phyloP scores from a whole-genome alignment of 495 filamentous ascomycete species.

The Chaetomidium leptoderma region DNA sequence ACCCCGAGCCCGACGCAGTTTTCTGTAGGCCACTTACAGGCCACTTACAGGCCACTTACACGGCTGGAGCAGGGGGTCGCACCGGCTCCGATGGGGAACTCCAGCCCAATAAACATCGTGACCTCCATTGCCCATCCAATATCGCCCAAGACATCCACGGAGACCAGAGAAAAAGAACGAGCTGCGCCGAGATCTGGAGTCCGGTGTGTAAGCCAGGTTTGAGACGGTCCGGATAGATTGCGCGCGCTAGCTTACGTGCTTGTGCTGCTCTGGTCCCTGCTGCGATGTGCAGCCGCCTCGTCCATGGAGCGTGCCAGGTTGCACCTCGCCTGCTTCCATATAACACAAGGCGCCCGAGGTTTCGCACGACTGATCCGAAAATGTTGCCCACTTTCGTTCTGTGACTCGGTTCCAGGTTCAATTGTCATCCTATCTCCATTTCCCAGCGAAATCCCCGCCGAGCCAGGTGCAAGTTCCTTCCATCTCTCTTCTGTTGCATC shows the following conservation, averaged over 20 bases:
- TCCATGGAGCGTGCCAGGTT: neutral
- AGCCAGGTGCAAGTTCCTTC: neutral
- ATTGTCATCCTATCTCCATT: conserved; percentile 3
- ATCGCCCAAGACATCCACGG: conserved; percentile 2
- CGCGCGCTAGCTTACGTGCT: too few species aligned
- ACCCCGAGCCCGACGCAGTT: neutral
- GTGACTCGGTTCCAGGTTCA: neutral
- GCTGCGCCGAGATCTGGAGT: conserved; percentile 11
- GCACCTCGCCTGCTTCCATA: conserved; percentile 21
- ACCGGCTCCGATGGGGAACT: conserved; percentile 31
- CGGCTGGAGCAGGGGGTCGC: conserved; percentile 2
- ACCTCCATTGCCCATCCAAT: conserved; percentile 4
- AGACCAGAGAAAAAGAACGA: conserved; percentile 7
- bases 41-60: conserved; percentile 6
- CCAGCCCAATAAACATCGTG: conserved; percentile 20
- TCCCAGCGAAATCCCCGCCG: neutral
- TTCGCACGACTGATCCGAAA: neutral
- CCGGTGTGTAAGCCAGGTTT: conserved; percentile 26
- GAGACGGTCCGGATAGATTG: conserved; percentile 29
- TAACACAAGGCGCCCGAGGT: conserved; percentile 14
- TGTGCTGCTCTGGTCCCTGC: too few species aligned
- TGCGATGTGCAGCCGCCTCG: neutral
- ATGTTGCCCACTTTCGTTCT: neutral
- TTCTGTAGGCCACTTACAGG: too few species aligned
- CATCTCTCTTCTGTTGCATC: neutral